Conservation (phyloP, 2,329 filamentous ascomycete genomes). For the Helotiales sp. region DNA sequence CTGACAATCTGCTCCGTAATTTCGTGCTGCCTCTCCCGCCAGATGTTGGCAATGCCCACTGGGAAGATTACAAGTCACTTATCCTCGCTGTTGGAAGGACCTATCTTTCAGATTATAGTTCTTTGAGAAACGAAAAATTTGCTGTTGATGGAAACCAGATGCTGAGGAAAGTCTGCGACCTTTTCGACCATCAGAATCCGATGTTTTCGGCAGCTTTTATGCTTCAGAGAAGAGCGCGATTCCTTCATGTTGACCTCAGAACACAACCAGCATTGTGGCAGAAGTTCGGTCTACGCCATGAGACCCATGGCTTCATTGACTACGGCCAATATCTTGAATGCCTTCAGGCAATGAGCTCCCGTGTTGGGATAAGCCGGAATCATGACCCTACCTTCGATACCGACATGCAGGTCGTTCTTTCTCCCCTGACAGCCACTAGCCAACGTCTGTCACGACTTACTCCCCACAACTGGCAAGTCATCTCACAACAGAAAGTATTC, state of each 20-base stretch:
- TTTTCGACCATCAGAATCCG: constrained; percentile 37
- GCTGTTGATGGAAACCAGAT: constrained; percentile 32
- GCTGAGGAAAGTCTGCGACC: constrained; percentile 24
- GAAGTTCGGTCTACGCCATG: constrained; percentile 30
- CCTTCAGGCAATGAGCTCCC: constrained; percentile 22
- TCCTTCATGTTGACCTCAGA: constrained; percentile 34
- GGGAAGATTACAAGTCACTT: constrained; percentile 12
- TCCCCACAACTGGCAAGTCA: constrained; percentile 8
- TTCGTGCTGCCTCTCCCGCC: constrained; percentile 26
- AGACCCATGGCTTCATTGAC: constrained; percentile 14
- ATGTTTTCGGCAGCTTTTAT: constrained; percentile 41
- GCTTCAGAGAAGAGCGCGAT: constrained; percentile 24
- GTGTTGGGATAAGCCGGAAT: constrained; percentile 5
- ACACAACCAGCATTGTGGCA: constrained; percentile 29
- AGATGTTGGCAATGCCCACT: constrained; percentile 11
- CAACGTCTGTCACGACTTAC: constrained; percentile 10
- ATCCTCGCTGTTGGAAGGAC: constrained; percentile 8
- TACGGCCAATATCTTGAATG: constrained; percentile 34
- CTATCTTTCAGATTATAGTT: background rate
- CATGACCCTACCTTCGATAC: constrained; percentile 13
- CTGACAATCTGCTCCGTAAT: constrained; percentile 20
- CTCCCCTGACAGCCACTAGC: constrained; percentile 22
- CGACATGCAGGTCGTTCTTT: constrained; percentile 26
- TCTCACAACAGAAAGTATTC: constrained; percentile 29
- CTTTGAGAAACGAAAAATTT: constrained; percentile 13